Base-by-base conservation (phyloP, 495 filamentous ascomycete genomes). In the Aspergillus incahuasiensis region DNA sequence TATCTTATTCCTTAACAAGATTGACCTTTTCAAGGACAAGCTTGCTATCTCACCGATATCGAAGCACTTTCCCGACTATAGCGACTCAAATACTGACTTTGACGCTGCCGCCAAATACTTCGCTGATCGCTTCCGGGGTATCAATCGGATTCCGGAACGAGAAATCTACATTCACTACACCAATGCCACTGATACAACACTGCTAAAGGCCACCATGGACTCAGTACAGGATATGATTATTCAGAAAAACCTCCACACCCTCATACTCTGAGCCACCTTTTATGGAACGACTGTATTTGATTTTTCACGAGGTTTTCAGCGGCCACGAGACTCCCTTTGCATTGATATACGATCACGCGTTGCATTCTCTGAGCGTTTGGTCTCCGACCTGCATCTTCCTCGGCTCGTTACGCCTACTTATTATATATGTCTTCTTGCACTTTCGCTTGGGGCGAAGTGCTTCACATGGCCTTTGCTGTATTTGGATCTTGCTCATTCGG, bases 201-300 rank as follows among this genome's bases (percentile, higher is more conserved):
- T 98, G 50, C 78, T 98, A 52, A 97, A 96, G 74, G 95, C 92
- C 61, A 98, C 94, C 21, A 98, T 98, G 94, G 81, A 83, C 52
- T 95, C 89, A 24, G 94, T 98, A 32, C 94, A 97, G 67, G 94
- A 98, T 68, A 98, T 97, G 88, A 97, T 98, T 71, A 92, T 98
- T 62, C 94, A 98, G 77, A 88, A 91, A 71, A 98, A 98, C 71
- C 79, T 98, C 55, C 90, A 96, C 74, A 86, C 87, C 67, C 76
- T 98, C 62, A 95, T 98, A 65, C 83, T 97, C 75, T 98, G 83
- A 91, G 66, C 52, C 51, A 52, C 43, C 45, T 41, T 30, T 47
- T 52, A 45, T 21, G 51, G 52, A 52, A 58, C 54, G 61, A 48
- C 56, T 64, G 62, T 59, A 55, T 20, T 39, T 40, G 38, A 18